phyloP scores from a whole-genome alignment of 1,284 basidiomycete genomes.

The Flammula alnicola region DNA sequence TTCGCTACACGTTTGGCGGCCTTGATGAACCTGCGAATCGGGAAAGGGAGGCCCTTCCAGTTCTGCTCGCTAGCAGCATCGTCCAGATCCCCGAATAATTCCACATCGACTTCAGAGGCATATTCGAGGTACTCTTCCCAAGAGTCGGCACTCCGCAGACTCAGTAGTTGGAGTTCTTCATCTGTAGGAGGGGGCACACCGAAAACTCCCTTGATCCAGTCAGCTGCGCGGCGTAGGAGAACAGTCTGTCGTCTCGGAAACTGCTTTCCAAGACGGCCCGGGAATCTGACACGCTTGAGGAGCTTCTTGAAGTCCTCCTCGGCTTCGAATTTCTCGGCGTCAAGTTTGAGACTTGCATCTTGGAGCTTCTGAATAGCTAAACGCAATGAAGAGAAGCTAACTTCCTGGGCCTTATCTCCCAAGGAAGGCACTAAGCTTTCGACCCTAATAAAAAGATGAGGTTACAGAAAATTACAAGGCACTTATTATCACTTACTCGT shows the following conservation, averaged over 20 bases:
- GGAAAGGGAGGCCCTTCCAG: slow-evolving; percentile 27
- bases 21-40: slow-evolving; percentile 54
- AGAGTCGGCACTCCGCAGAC: slow-evolving; percentile 27
- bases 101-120: slow-evolving; percentile 21
- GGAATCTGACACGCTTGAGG: slow-evolving; percentile 38
- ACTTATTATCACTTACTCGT: slow-evolving; percentile 43
- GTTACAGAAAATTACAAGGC: slow-evolving; percentile 3
- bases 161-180: slow-evolving; percentile 23
- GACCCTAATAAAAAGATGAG: slow-evolving; percentile 43
- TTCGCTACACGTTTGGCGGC: slow-evolving; percentile 65
- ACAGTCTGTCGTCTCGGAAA: slow-evolving; percentile 25
- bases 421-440: slow-evolving; percentile 42
- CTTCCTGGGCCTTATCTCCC: slow-evolving; percentile 33
- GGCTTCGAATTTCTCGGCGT: slow-evolving; percentile 53
- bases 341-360: slow-evolving; percentile 56
- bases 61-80: slow-evolving; percentile 7
- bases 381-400: slow-evolving; percentile 51
- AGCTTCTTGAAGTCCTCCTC: slow-evolving; percentile 47
- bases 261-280: slow-evolving; percentile 27
- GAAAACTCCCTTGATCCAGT: slow-evolving; percentile 38
- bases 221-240: slow-evolving; percentile 26
- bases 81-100: slow-evolving; percentile 1
- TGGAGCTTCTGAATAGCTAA: slow-evolving; percentile 56
- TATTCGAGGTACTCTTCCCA: slow-evolving; percentile 35
- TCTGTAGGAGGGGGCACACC: slow-evolving; percentile 33